These are phyloP conservation scores for Kodamaea alishanica DNA, from an alignment of 1,139 yeast species.

Conservation along the genomic window DNA sequence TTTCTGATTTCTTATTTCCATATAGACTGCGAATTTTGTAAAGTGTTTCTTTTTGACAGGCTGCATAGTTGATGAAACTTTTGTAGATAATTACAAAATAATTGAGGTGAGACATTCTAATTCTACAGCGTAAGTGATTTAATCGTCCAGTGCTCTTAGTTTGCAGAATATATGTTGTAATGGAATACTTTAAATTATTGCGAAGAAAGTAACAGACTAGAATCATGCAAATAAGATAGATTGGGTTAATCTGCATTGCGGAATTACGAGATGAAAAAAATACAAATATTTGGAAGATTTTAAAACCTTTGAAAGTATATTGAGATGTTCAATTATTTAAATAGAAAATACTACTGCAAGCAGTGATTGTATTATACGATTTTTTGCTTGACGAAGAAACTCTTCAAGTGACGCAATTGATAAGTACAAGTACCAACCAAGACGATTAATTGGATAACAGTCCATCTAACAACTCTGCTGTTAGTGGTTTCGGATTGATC, in stretches of 20 bases:
- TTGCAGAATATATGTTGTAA: too few species aligned
- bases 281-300: too few species aligned
- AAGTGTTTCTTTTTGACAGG: too few species aligned
- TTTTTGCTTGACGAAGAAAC: conserved; percentile 51
- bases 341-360: neutral
- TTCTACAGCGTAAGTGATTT: too few species aligned
- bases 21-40: too few species aligned
- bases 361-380: conserved; percentile 29
- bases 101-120: too few species aligned
- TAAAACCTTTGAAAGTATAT: too few species aligned
- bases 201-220: neutral
- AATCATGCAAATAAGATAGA: neutral
- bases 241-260: neutral
- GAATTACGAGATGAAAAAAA: neutral
- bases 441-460: conserved; percentile 43
- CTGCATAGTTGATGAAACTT: too few species aligned
- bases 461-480: conserved; percentile 46
- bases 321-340: neutral
- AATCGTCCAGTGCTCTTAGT: too few species aligned
- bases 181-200: too few species aligned
- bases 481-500: conserved; percentile 47
- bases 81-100: too few species aligned
- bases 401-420: conserved; percentile 50
- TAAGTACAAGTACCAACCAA: conserved; percentile 48
- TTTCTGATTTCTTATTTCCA: too few species aligned